Base-by-base conservation (phyloP, 805 yeast species). In the Phaffomyces thermotolerans region DNA sequence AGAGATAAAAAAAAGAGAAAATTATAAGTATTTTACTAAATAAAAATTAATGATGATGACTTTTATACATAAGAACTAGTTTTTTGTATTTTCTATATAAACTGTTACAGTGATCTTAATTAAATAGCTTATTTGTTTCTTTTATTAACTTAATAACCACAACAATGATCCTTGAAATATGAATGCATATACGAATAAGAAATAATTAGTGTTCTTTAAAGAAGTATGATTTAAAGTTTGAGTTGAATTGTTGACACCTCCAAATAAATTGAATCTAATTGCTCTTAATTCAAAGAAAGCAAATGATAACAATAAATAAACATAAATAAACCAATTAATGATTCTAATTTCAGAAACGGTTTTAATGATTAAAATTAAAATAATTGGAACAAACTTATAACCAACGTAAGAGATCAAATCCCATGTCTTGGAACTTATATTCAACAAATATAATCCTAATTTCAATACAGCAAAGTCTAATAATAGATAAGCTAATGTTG, bases 341-440 rank as follows among this genome's bases (percentile, higher is more conserved):
- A 69, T 53, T 23, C 71, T 41, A 46, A 45, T 63, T 24, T 66
- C 64, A 35, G 69, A 66, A 38, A 72, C 57, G 49, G 70, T 71
- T 49, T 77, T 80, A 52, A 76, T 59, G 35, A 80, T 59, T 52
- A 82, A 64, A 41, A 77, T 67, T n/a, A 75, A 60, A 15, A 81
- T 73, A 49, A 84, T 71, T 8, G 95, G 87, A 34, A 95, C 88
- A 59, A 88, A 95, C 63, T 93, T 93, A 72, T 93, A 95, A 32
- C 98, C 97, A 40, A 90, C 81, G 65, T 87, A 93, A 48, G 95
- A 82, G 9, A 86, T 75, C 48, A 93, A 68, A 62, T 93, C 99
- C 73, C 90, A 80, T 34, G 86, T 61, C 52, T 80, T 84, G 12
- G 84, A 75, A 14, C 76, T 75, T 43, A 87, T 79, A 47, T 76